Evolutionary conservation across 768 basidiomycete species (phyloP).

Genomic region (Suillus fuscotomentosus): DNA sequence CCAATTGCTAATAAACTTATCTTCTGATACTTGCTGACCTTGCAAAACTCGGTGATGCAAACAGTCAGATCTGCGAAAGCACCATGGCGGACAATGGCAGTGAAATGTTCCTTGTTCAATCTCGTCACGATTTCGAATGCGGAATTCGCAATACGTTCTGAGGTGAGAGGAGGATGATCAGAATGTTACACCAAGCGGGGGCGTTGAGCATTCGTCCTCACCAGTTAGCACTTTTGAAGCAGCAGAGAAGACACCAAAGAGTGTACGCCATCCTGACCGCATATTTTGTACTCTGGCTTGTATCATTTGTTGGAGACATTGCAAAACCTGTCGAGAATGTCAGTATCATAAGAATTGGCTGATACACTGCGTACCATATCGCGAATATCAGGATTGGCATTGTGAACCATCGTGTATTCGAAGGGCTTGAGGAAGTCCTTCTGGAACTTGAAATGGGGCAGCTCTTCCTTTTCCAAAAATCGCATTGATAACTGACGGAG

Average conservation of each 20-base stretch:
- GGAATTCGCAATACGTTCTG: conserved; percentile 87
- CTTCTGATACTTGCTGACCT: conserved; percentile 99
- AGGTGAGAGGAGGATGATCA: background rate
- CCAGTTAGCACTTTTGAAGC: conserved; percentile 92
- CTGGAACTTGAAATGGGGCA: conserved; percentile 98
- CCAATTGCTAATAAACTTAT: conserved; percentile 95
- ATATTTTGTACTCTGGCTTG: conserved; percentile 93
- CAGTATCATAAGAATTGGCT: conserved; percentile 4
- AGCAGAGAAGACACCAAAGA: conserved; percentile 98
- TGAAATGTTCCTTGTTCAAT: conserved; percentile 88
- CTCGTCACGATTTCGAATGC: conserved; percentile 96
- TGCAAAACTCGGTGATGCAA: conserved; percentile 98
- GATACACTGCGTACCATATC: conserved; percentile 72
- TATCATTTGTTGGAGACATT: conserved; percentile 99
- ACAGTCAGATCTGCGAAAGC: conserved; percentile 95
- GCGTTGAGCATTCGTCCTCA: conserved; percentile 28
- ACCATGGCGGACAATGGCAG: conserved; percentile 88
- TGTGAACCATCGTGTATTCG: conserved; percentile 97
- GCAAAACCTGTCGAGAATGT: conserved; percentile 64
- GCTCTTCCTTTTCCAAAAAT: conserved; percentile 97
- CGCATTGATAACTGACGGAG: conserved; percentile 97
- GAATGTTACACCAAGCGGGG: background rate
- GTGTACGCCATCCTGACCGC: conserved; percentile 98
- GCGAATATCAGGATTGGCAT: conserved; percentile 91
- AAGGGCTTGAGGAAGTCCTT: conserved; percentile 99